Conservation (phyloP, 352 stramenopile species). For the Phytophthora idaei region DNA sequence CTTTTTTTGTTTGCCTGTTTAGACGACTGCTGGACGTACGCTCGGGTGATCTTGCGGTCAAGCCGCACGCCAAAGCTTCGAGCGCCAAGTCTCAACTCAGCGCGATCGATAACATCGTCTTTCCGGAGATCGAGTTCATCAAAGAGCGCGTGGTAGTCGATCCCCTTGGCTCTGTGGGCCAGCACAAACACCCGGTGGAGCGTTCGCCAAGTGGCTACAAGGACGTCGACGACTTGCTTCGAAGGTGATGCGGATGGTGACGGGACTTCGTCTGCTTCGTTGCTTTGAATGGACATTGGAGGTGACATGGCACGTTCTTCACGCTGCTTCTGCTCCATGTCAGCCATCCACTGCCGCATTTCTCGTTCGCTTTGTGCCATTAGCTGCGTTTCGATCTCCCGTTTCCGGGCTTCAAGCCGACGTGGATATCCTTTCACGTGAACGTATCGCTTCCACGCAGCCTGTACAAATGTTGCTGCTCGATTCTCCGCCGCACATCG, state of each 20-base stretch:
- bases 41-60: constrained; percentile 65
- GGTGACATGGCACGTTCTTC: constrained; percentile 5
- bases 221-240: constrained; percentile 40
- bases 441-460: constrained; percentile 34
- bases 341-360: constrained; percentile 16
- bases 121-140: constrained; percentile 50
- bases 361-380: constrained; percentile 53
- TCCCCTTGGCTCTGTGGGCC: constrained; percentile 31
- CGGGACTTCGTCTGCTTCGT: neutral
- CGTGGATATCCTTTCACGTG: constrained; percentile 29
- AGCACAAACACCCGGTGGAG: constrained; percentile 55
- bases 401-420: constrained; percentile 19
- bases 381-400: constrained; percentile 21
- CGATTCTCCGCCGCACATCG: neutral
- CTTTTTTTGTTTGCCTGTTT: too few species aligned
- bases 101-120: constrained; percentile 60
- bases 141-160: constrained; percentile 42
- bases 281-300: constrained; percentile 13
- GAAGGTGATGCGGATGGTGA: constrained; percentile 21
- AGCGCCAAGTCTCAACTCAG: constrained; percentile 60
- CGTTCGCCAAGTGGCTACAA: constrained; percentile 58
- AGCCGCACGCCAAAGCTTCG: constrained; percentile 59
- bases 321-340: constrained; percentile 16
- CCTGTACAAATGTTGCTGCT: constrained; percentile 42
- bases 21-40: constrained; percentile 28